Conservation (phyloP, 108 stramenopile species). For the Skeletonema costatum region DNA sequence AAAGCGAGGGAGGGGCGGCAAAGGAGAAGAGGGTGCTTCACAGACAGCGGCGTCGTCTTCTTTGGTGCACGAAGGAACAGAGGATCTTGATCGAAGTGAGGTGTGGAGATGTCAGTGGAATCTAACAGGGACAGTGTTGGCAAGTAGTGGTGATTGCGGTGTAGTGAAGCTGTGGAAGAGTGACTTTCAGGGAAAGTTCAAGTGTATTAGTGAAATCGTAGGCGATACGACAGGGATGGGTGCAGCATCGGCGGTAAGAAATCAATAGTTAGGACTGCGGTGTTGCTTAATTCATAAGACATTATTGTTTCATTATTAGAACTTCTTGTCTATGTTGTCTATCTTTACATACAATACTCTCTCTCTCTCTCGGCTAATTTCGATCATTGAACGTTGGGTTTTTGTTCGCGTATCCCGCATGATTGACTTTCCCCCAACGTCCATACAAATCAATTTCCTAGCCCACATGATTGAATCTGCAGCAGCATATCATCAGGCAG, state of each 20-base stretch:
- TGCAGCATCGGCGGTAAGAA: background rate
- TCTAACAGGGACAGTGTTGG: slow-evolving; percentile 92
- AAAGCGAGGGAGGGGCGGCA: slow-evolving; percentile 27
- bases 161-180: slow-evolving; percentile 77
- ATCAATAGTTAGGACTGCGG: slow-evolving; percentile 3
- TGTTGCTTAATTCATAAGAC: too few relatives aligned
- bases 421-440: background rate
- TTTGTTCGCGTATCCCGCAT: background rate
- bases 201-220: slow-evolving; percentile 69
- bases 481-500: background rate
- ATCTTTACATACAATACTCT: too few relatives aligned
- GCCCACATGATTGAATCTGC: background rate
- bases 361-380: background rate
- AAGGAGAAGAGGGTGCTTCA: slow-evolving; percentile 9
- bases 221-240: slow-evolving; percentile 21
- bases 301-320: too few relatives aligned
- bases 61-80: slow-evolving; percentile 70
- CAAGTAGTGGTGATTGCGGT: slow-evolving; percentile 83
- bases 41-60: slow-evolving; percentile 8
- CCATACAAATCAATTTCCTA: background rate
- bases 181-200: slow-evolving; percentile 71
- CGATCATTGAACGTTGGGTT: background rate
- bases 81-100: slow-evolving; percentile 49
- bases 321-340: too few relatives aligned
- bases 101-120: slow-evolving; percentile 89